Percentiles rank a stretch among this genome's conserved stretches.
These are phyloP conservation scores for Pseudogymnoascus sp. DNA, from an alignment of 2,329 filamentous ascomycete species.

Conservation along the genomic window DNA sequence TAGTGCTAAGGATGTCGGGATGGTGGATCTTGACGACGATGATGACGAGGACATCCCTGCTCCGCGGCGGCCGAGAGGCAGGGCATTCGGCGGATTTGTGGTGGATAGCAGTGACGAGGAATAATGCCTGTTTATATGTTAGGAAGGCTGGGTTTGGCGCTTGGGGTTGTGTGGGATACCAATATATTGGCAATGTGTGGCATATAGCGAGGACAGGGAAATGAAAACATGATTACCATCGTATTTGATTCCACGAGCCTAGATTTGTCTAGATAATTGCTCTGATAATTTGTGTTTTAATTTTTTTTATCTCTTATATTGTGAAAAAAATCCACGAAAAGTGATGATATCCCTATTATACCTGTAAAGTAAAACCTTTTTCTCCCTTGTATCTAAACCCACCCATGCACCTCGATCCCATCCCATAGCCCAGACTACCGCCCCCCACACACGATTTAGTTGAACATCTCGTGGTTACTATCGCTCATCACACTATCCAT, in stretches of 20 bases:
- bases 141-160: not conserved
- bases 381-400: not conserved
- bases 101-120: constrained; percentile 7
- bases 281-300: not conserved
- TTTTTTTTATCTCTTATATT: not conserved
- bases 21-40: not conserved
- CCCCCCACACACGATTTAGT: not conserved
- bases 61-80: not conserved
- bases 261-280: not conserved
- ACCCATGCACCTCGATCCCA: not conserved
- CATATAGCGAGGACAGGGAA: not conserved
- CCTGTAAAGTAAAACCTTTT: not conserved
- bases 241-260: not conserved
- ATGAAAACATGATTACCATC: not conserved
- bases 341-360: not conserved
- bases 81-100: constrained; percentile 4
- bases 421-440: not conserved
- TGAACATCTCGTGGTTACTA: not conserved
- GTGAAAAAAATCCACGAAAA: not conserved
- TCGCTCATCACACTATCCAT: constrained; percentile 4
- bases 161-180: constrained; percentile 6
- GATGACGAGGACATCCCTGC: constrained; percentile 2
- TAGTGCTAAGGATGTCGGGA: not conserved
- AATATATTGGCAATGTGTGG: constrained; percentile 7
- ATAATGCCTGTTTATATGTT: constrained; percentile 6